A percentile compares a stretch with the other conserved stretches of the same genome.
Conservation (phyloP, 371 early-diverging fungal genomes). For the Nematocida sp. region DNA sequence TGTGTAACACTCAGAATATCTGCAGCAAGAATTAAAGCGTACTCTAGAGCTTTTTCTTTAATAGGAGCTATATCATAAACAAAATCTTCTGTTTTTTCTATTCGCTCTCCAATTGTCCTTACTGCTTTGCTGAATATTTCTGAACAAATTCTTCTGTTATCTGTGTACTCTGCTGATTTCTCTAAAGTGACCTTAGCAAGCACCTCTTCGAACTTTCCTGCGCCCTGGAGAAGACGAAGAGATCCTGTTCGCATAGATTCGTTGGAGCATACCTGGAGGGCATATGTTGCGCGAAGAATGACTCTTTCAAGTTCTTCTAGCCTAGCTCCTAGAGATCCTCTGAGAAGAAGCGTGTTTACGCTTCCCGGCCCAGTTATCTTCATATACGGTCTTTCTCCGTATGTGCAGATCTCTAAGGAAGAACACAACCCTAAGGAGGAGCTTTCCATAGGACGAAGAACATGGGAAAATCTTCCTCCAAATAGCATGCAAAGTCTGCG, state of each 20-base stretch:
- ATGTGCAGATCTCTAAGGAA: slow-evolving; percentile 36
- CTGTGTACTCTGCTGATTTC: slow-evolving; percentile 26
- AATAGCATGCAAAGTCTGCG: slow-evolving; percentile 60
- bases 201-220: slow-evolving; percentile 40
- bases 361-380: slow-evolving; percentile 45
- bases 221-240: slow-evolving; percentile 29
- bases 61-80: slow-evolving; percentile 58
- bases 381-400: slow-evolving; percentile 59
- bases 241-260: slow-evolving; percentile 49
- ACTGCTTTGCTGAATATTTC: slow-evolving; percentile 24
- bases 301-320: slow-evolving; percentile 61
- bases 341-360: slow-evolving; percentile 62
- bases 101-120: slow-evolving; percentile 21
- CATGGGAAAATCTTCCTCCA: slow-evolving; percentile 56
- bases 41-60: slow-evolving; percentile 59
- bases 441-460: slow-evolving; percentile 39
- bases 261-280: slow-evolving; percentile 39
- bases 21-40: slow-evolving; percentile 61
- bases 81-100: slow-evolving; percentile 26
- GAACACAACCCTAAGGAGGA: slow-evolving; percentile 33
- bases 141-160: slow-evolving; percentile 26
- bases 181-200: background rate
- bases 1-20: slow-evolving; percentile 62
- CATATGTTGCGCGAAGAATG: slow-evolving; percentile 44
- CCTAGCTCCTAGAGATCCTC: slow-evolving; percentile 54